Base-by-base conservation (phyloP, 805 yeast genomes). In the Candida sithepensis region DNA sequence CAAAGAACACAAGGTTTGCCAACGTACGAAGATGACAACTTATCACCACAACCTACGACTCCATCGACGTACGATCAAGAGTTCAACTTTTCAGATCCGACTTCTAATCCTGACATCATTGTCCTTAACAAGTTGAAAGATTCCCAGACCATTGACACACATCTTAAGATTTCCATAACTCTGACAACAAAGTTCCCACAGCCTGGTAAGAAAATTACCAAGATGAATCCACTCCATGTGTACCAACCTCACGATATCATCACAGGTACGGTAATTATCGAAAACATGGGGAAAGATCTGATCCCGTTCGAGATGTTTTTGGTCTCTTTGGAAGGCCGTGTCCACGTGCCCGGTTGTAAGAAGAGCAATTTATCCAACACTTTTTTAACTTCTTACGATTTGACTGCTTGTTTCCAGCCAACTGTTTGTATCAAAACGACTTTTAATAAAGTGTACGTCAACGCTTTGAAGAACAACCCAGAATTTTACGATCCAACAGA, bases 181-280 rank as follows among this genome's bases (percentile, higher is more conserved):
- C 71, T 78, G 10, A 76, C 82, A 2, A 73, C 72, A 47, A 56
- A 59, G 21, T 66, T 69, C 2, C 81, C 82, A 0, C 40, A 39
- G 39, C 16, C 47, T 2, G 54, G 58, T 7, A 16, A 46, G 4
- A 22, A 33, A 14, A 28, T 49, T 9, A 63, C 64, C 34, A 51
- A 57, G 16, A 73, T 68, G 43, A 56, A 61, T 13, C 61, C 67
- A 37, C 56, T 77, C 22, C 71, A 72, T 48, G 87, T 81, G 59
- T 85, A 77, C 58, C 78, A 77, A 18, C 81, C 84, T 12, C 89
- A 88, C 14, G 90, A 84, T 57, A 70, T 71, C 19, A 70, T 85
- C 12, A 75, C 78, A 56, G 92, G 92, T 0, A 78, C 74, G 54
- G 65, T 75, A 7, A 53, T 61, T 0, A 66, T 79, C 21, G 65